Percentiles rank a stretch among this genome's conserved stretches.
phyloP scores from a whole-genome alignment of 306 rosid genomes.

The Astragalus membranaceus region DNA sequence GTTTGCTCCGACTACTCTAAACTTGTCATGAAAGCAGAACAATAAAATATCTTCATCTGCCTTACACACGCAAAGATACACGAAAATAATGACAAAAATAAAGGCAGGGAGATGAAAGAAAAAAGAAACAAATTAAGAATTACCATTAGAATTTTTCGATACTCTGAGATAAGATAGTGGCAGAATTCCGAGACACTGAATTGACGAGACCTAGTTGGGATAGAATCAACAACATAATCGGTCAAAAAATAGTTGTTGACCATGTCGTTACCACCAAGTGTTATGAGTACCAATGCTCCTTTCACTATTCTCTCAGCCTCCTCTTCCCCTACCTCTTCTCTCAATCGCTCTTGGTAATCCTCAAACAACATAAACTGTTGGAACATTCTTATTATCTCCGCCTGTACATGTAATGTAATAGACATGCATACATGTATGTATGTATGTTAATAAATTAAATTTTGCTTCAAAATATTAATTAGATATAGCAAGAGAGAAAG shows the following conservation, averaged over 20 bases:
- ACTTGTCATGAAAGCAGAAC: no score
- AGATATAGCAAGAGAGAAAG: no score
- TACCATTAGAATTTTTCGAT: slow-evolving; percentile 38
- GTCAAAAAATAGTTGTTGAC: slow-evolving; percentile 44
- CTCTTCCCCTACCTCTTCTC: slow-evolving; percentile 29
- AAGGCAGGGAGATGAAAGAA: no score
- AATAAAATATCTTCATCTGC: no score
- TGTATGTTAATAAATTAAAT: no score
- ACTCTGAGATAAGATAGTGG: slow-evolving; percentile 43
- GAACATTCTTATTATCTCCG: slow-evolving; percentile 34
- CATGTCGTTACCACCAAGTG: slow-evolving; percentile 56
- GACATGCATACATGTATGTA: no score
- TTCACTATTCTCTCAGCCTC: slow-evolving; percentile 29
- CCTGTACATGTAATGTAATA: slow-evolving; percentile 1
- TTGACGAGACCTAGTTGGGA: slow-evolving; percentile 34
- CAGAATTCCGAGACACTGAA: slow-evolving; percentile 34
- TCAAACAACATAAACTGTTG: slow-evolving; percentile 30
- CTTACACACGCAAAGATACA: no score
- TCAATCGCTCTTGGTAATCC: slow-evolving; percentile 33
- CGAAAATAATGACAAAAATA: not conserved
- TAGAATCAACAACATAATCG: slow-evolving; percentile 38
- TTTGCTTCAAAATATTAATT: no score
- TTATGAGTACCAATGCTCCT: slow-evolving; percentile 33
- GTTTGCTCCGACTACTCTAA: no score
- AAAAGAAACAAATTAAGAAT: no score